Evolutionary conservation across 2,329 filamentous ascomycete genomes (phyloP).

Genomic region (Phaeosphaeriaceae sp.): DNA sequence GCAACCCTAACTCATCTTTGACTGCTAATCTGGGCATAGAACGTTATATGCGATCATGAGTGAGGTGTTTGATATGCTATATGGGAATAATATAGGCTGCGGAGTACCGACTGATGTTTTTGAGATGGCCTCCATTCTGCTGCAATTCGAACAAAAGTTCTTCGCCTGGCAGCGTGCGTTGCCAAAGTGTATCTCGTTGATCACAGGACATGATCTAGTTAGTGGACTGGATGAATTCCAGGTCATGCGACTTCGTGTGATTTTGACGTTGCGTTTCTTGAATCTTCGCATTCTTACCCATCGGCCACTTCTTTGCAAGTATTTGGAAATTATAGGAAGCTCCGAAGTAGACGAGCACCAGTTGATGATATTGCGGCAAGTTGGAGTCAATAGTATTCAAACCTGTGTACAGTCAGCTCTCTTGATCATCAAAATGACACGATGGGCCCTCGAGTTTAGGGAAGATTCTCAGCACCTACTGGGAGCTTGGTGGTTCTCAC

Average conservation of each 20-base stretch:
- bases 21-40: constrained; percentile 18
- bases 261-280: constrained; percentile 53
- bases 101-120: constrained; percentile 23
- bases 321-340: constrained; percentile 35
- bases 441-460: constrained; percentile 27
- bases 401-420: constrained; percentile 45
- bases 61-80: constrained; percentile 50
- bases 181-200: not conserved
- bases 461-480: constrained; percentile 31
- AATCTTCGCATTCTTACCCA: constrained; percentile 53
- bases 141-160: constrained; percentile 50
- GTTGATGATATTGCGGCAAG: constrained; percentile 34
- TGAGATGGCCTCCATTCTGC: constrained; percentile 37
- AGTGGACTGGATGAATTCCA: not conserved
- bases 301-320: constrained; percentile 49
- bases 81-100: constrained; percentile 54
- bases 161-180: constrained; percentile 48
- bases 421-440: constrained; percentile 44
- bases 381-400: constrained; percentile 43
- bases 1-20: not conserved
- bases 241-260: constrained; percentile 46
- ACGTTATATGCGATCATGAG: constrained; percentile 43
- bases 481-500: constrained; percentile 52
- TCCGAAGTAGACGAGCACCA: constrained; percentile 17
- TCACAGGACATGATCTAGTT: not conserved